Percentiles rank a stretch among this genome's conserved stretches.
Evolutionary conservation across 139 green algal genomes (phyloP).

Genomic region (Chlamydomonas eustigma): DNA sequence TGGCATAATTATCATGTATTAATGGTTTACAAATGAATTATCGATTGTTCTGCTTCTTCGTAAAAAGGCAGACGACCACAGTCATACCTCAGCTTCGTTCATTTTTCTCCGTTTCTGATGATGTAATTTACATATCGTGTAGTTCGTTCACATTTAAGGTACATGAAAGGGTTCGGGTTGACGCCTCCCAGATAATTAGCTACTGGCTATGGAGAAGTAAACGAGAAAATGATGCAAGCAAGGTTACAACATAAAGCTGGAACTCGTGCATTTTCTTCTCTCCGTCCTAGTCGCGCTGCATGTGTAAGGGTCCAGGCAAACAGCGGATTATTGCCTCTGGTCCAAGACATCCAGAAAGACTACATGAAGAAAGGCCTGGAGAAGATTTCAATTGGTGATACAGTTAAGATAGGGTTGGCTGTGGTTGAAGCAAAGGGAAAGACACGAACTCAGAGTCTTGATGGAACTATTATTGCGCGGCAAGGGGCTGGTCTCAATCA

Average conservation of each 20-base stretch:
- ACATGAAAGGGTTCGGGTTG: too few species aligned
- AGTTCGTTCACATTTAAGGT: too few species aligned
- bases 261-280: not conserved
- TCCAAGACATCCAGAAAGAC: not conserved
- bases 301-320: not conserved
- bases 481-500: slow-evolving; percentile 37
- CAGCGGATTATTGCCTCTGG: not conserved
- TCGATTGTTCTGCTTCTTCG: not conserved
- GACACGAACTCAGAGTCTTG: slow-evolving; percentile 41
- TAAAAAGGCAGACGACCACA: too few species aligned
- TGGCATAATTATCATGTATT: too few species aligned
- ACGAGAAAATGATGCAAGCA: not conserved
- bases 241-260: not conserved
- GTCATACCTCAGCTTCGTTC: too few species aligned
- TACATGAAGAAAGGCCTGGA: slow-evolving; percentile 18
- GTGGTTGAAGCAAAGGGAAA: slow-evolving; percentile 51
- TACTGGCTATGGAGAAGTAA: too few species aligned
- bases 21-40: not conserved
- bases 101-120: too few species aligned
- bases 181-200: too few species aligned
- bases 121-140: too few species aligned
- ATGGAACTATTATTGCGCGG: slow-evolving; percentile 51
- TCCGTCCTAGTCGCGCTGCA: not conserved
- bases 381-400: slow-evolving; percentile 38
- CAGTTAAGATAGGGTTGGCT: slow-evolving; percentile 37